Evolutionary conservation across 371 early-diverging fungal genomes (phyloP).

Genomic region (Zancudomyces culisetae): DNA sequence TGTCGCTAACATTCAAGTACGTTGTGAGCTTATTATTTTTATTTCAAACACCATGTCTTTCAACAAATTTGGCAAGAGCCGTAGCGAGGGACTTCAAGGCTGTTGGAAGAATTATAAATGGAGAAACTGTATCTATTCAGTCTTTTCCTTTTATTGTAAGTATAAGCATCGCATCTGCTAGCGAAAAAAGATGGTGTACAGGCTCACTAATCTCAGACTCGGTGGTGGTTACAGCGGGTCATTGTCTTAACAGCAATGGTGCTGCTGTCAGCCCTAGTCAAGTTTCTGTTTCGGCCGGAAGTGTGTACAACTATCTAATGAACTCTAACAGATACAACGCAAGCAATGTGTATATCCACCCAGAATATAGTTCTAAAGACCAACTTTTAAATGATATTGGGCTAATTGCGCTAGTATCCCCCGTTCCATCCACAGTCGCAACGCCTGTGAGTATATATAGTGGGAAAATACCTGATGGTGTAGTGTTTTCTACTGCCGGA

Average conservation of each 20-base stretch:
- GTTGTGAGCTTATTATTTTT: too few relatives aligned
- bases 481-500: background rate
- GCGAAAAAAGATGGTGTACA: too few relatives aligned
- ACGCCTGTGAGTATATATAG: background rate
- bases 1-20: too few relatives aligned
- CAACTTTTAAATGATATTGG: background rate
- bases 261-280: too few relatives aligned
- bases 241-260: constrained; percentile 17
- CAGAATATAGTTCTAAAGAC: background rate
- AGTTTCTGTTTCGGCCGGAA: background rate
- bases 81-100: too few relatives aligned
- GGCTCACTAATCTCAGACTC: constrained; percentile 20
- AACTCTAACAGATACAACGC: background rate
- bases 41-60: too few relatives aligned
- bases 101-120: constrained; percentile 2
- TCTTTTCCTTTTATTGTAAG: background rate
- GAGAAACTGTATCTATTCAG: background rate
- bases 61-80: too few relatives aligned
- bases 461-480: background rate
- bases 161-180: background rate
- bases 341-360: background rate
- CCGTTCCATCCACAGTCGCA: background rate
- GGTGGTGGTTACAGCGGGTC: constrained; percentile 26
- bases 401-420: background rate
- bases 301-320: background rate